These are phyloP conservation scores for Comarum palustre DNA, from an alignment of 306 rosid species.

Conservation along the genomic window DNA sequence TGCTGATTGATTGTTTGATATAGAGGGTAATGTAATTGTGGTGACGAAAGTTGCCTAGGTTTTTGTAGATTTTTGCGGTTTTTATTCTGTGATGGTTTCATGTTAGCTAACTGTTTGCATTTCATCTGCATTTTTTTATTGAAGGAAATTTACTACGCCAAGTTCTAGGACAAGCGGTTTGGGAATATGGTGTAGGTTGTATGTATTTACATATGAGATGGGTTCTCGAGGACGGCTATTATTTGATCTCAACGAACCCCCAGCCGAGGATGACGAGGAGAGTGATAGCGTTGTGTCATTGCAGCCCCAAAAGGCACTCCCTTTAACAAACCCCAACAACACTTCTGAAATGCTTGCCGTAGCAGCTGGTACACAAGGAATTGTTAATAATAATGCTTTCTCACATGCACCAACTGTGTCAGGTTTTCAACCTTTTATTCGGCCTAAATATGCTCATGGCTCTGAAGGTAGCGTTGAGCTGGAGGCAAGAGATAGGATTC, in stretches of 20 bases:
- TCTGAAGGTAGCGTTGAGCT: constrained; percentile 45
- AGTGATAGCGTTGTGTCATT: constrained; percentile 36
- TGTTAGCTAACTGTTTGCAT: constrained; percentile 38
- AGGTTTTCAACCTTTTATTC: constrained; percentile 91
- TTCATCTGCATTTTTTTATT: constrained; percentile 37
- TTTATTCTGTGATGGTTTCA: background rate
- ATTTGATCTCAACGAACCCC: constrained; percentile 98
- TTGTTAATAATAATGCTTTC: constrained; percentile 64
- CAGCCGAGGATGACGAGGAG: constrained; percentile 78
- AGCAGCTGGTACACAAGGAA: constrained; percentile 54
- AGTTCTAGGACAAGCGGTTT: background rate
- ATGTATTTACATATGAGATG: constrained; percentile 87
- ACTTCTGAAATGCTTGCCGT: constrained; percentile 48
- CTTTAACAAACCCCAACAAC: constrained; percentile 48
- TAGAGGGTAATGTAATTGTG: background rate
- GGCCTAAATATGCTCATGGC: constrained; percentile 48
- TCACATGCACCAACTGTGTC: constrained; percentile 84
- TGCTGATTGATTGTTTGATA: background rate
- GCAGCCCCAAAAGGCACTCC: constrained; percentile 73
- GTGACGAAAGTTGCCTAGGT: background rate
- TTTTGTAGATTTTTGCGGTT: background rate
- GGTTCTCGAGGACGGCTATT: constrained; percentile 86
- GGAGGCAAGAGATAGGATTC: constrained; percentile 37
- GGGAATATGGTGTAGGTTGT: constrained; percentile 43
- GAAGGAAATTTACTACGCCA: constrained; percentile 34